Conservation (phyloP, 768 basidiomycete genomes). For the Russula vinacea region DNA sequence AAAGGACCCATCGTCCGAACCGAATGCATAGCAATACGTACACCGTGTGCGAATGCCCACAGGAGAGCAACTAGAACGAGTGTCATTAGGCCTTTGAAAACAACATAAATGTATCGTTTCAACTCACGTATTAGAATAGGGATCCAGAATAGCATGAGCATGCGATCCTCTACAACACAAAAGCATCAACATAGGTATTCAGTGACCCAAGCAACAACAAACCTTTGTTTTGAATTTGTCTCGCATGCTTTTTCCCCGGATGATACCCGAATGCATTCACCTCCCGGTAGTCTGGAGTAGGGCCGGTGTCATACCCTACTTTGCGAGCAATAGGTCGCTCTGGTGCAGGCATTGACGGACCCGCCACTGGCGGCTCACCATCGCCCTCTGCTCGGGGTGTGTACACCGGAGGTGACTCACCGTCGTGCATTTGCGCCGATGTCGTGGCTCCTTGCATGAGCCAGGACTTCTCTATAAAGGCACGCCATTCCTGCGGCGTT, state of each 20-base stretch:
- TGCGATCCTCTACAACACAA: constrained; percentile 62
- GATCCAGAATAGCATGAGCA: constrained; percentile 84
- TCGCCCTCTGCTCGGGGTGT: constrained; percentile 49
- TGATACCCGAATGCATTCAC: constrained; percentile 66
- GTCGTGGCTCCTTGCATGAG: constrained; percentile 46
- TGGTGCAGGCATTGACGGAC: constrained; percentile 32
- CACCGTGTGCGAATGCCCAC: constrained; percentile 37
- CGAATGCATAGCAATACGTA: constrained; percentile 28
- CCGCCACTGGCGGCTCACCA: constrained; percentile 29
- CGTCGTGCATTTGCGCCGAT: constrained; percentile 36
- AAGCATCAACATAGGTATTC: constrained; percentile 1
- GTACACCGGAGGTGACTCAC: constrained; percentile 69
- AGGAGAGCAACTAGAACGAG: constrained; percentile 35
- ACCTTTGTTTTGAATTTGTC: constrained; percentile 67
- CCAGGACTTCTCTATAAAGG: constrained; percentile 77
- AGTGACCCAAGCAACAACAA: constrained; percentile 33
- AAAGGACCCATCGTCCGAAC: constrained; percentile 26
- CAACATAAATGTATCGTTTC: neutral
- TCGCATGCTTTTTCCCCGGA: constrained; percentile 45
- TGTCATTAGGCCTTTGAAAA: neutral
- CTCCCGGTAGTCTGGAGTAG: constrained; percentile 57
- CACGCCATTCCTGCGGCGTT: constrained; percentile 55
- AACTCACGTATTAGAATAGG: constrained; percentile 76
- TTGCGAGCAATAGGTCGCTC: constrained; percentile 35
- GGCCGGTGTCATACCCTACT: constrained; percentile 46